Percentiles rank a stretch among this genome's conserved stretches.
Conservation (phyloP, 2,329 filamentous ascomycete species). For the Plectosphaerella sp. region DNA sequence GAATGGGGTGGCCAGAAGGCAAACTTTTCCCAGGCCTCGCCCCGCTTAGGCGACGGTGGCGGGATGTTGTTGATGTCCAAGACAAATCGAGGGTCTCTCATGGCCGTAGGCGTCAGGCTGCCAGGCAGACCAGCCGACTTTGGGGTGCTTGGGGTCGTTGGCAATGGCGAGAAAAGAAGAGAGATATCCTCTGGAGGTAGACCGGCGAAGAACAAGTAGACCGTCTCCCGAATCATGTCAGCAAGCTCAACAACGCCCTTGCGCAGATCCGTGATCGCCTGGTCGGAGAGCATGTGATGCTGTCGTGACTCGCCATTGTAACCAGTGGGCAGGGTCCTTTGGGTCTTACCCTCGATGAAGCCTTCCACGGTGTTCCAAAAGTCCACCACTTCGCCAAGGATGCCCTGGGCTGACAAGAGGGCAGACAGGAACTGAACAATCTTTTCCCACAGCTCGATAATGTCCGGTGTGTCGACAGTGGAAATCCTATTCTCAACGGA, state of each 20-base stretch:
- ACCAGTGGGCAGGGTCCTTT: constrained; percentile 72
- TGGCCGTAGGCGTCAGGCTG: constrained; percentile 48
- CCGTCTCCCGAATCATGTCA: constrained; percentile 72
- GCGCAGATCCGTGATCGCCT: constrained; percentile 67
- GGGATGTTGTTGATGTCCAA: constrained; percentile 76
- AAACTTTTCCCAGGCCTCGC: constrained; percentile 87
- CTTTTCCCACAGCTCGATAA: constrained; percentile 92
- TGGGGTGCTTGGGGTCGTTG: constrained; percentile 65
- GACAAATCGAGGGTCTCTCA: constrained; percentile 70
- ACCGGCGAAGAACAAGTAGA: constrained; percentile 80
- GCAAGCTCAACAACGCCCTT: constrained; percentile 80
- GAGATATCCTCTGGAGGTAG: constrained; percentile 89
- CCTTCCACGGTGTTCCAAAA: constrained; percentile 92
- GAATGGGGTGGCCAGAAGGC: constrained; percentile 95
- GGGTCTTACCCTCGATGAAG: constrained; percentile 83
- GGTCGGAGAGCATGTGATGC: constrained; percentile 74
- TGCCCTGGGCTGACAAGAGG: constrained; percentile 72
- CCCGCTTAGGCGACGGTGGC: constrained; percentile 69
- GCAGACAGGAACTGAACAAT: constrained; percentile 69
- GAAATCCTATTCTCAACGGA: constrained; percentile 54
- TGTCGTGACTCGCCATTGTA: constrained; percentile 76
- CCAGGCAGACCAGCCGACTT: constrained; percentile 39
- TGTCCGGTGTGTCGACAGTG: constrained; percentile 71
- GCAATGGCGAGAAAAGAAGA: constrained; percentile 75
- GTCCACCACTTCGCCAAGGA: constrained; percentile 84